phyloP scores from a whole-genome alignment of 176 grass and related monocot genomes.

The Eleusine indica region DNA sequence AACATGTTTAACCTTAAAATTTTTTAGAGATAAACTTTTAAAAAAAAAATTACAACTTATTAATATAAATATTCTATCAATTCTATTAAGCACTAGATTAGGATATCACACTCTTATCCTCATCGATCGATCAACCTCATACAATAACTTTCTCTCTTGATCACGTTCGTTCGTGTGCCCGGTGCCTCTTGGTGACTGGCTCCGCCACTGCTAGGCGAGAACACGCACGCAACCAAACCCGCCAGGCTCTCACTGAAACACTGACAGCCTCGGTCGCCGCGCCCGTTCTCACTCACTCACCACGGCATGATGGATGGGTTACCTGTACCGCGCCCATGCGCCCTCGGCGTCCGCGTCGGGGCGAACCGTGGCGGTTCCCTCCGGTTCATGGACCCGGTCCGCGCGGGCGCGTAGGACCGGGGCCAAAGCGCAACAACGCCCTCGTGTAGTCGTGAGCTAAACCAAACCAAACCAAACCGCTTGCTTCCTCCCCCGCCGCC shows the following conservation, averaged over 20 bases:
- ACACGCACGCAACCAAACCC: constrained; percentile 24
- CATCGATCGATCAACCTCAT: no score
- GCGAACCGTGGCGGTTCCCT: neutral
- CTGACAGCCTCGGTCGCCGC: constrained; percentile 6
- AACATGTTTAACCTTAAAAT: no score
- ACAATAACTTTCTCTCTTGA: no score
- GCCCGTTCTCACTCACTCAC: neutral
- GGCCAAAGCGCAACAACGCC: no score
- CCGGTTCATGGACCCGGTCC: neutral
- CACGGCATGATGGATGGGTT: neutral
- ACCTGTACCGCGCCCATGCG: neutral
- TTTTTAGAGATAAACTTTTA: no score
- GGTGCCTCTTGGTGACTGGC: no score
- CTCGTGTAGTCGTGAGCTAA: neutral
- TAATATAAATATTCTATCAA: no score
- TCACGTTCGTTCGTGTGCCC: no score
- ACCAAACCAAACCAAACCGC: constrained; percentile 45
- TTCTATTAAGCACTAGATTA: no score
- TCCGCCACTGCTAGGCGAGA: neutral
- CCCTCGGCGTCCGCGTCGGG: neutral
- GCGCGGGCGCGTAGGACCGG: neutral
- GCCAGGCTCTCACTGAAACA: neutral
- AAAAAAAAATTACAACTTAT: no score
- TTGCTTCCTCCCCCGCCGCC: neutral
- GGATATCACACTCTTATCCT: no score